Conservation (phyloP, 306 rosid genomes). For the Glycine tomentella region DNA sequence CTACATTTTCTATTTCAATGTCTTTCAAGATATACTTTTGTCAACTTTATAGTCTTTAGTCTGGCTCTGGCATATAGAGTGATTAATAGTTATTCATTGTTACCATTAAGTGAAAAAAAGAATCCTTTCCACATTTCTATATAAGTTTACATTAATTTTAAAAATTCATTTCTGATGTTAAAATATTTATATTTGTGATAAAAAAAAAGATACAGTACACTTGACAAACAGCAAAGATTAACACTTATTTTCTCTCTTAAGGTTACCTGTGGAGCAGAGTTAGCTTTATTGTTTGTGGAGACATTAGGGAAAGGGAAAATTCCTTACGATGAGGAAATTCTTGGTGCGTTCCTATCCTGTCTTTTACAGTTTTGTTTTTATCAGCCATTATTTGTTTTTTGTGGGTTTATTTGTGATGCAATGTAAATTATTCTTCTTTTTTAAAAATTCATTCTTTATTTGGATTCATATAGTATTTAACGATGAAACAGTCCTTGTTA, state of each 20-base stretch:
- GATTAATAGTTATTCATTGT: constrained; percentile 18
- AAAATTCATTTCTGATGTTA: constrained; percentile 14
- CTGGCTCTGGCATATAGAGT: background rate
- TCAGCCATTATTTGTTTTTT: background rate
- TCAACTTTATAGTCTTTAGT: constrained; percentile 14
- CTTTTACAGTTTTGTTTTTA: constrained; percentile 25
- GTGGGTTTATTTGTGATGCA: background rate
- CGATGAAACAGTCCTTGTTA: constrained; percentile 31
- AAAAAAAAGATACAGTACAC: background rate
- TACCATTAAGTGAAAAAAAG: background rate
- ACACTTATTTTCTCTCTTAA: constrained; percentile 45
- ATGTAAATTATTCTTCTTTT: constrained; percentile 29
- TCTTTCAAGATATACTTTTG: constrained; percentile 30
- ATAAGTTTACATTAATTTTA: constrained; percentile 27
- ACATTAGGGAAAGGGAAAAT: constrained; percentile 80
- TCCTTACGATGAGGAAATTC: constrained; percentile 67
- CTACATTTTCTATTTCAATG: constrained; percentile 33
- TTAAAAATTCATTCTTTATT: constrained; percentile 35
- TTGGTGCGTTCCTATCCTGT: constrained; percentile 69
- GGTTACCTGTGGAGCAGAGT: constrained; percentile 97
- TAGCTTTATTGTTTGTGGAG: constrained; percentile 89
- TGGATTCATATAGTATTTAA: constrained; percentile 27
- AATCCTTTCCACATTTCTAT: constrained; percentile 32
- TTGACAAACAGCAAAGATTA: constrained; percentile 35
- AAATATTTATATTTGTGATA: background rate